A percentile compares a stretch with the other conserved stretches of the same genome.
phyloP scores from a whole-genome alignment of 129 eudicot genomes.

The Lonicera japonica region DNA sequence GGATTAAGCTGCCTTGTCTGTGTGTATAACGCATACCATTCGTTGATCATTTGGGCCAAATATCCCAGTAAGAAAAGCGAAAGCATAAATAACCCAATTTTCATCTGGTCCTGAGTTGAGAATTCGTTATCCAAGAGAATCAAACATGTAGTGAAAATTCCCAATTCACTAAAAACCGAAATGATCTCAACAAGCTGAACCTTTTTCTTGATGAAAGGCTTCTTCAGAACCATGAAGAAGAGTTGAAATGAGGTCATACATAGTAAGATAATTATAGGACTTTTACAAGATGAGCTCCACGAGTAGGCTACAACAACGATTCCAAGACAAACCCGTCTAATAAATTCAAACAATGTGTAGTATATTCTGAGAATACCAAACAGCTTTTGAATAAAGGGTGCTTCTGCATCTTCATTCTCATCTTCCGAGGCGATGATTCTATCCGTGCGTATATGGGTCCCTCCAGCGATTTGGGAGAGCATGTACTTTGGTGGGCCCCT shows the following conservation, averaged over 20 bases:
- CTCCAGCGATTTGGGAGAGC: slow-evolving; percentile 74
- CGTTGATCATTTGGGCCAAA: slow-evolving; percentile 52
- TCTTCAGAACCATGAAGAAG: slow-evolving; percentile 86
- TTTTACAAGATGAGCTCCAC: slow-evolving; percentile 35
- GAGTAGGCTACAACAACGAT: slow-evolving; percentile 61
- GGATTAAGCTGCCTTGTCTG: slow-evolving; percentile 69
- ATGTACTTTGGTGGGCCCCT: slow-evolving; percentile 98
- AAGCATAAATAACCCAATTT: slow-evolving; percentile 54
- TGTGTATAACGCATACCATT: slow-evolving; percentile 71
- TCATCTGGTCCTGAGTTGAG: slow-evolving; percentile 35
- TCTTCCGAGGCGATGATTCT: slow-evolving; percentile 90
- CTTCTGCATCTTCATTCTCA: slow-evolving; percentile 96
- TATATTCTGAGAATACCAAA: slow-evolving; percentile 87
- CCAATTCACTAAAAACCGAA: slow-evolving; percentile 63
- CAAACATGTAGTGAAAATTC: slow-evolving; percentile 49
- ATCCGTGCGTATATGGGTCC: slow-evolving; percentile 29
- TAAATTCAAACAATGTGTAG: slow-evolving; percentile 67
- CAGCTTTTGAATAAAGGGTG: slow-evolving; percentile 75
- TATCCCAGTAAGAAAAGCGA: slow-evolving; percentile 49
- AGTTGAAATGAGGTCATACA: slow-evolving; percentile 73
- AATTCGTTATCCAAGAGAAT: slow-evolving; percentile 39
- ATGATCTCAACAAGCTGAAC: slow-evolving; percentile 85
- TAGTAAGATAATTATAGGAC: slow-evolving; percentile 53
- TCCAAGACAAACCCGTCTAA: slow-evolving; percentile 66
- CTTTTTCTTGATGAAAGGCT: slow-evolving; percentile 84